A percentile compares a stretch with the other conserved stretches of the same genome.
Conservation (phyloP, 2,329 filamentous ascomycete genomes). For the Ophiognomonia clavigignenti-juglandacearum region DNA sequence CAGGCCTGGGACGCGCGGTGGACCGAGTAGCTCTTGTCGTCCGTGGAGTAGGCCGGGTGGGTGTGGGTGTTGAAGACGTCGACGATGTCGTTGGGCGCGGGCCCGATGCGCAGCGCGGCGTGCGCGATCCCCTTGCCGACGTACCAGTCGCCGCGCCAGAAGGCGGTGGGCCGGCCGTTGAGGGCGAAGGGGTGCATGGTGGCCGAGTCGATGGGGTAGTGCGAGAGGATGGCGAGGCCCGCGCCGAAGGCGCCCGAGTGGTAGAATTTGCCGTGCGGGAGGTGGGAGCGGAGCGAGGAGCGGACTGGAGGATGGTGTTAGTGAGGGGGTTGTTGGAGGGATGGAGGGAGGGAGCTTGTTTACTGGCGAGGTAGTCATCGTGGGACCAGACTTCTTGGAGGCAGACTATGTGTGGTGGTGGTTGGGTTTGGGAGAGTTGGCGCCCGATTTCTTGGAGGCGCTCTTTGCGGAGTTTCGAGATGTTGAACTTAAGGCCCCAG, state of each 20-base stretch:
- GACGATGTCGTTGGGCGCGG: conserved; percentile 50
- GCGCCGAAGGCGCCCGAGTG: conserved; percentile 83
- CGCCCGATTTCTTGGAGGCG: conserved; percentile 81
- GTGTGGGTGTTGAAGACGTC: conserved; percentile 93
- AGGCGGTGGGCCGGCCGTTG: conserved; percentile 88
- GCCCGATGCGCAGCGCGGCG: conserved; percentile 70
- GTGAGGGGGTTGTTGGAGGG: conserved; percentile 66
- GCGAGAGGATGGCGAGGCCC: conserved; percentile 81
- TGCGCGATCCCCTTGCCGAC: conserved; percentile 91
- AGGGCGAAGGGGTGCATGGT: conserved; percentile 84
- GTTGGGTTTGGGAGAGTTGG: conserved; percentile 64
- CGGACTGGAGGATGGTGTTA: conserved; percentile 72
- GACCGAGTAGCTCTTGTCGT: conserved; percentile 71
- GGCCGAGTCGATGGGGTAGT: conserved; percentile 89
- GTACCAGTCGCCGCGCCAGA: conserved; percentile 93
- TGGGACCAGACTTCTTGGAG: conserved; percentile 94
- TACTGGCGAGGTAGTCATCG: conserved; percentile 64
- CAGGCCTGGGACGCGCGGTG: conserved; percentile 91
- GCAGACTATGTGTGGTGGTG: conserved; percentile 78
- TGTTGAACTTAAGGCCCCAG: conserved; percentile 82
- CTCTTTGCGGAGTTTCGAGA: conserved; percentile 71
- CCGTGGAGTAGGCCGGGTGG: conserved; percentile 81
- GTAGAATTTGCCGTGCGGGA: conserved; percentile 94
- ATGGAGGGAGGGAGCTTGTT: conserved; percentile 29
- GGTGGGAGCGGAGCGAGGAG: conserved; percentile 61